Evolutionary conservation across 345 rosid genomes (phyloP), one percentile per base, ranked within the genome.

Genomic region (Brassica napus): DNA sequence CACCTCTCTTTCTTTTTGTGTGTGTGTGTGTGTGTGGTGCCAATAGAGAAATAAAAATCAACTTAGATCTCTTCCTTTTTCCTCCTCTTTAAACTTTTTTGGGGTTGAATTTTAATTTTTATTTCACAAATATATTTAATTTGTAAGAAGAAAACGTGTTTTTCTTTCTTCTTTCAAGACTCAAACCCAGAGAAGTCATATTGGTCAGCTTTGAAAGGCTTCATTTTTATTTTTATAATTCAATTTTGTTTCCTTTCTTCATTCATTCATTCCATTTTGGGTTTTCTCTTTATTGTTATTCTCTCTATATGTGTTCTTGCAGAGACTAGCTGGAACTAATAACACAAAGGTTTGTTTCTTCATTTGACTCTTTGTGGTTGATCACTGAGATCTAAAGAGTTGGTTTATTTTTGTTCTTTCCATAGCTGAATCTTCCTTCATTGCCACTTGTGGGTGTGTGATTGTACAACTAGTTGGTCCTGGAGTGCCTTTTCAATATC

Each of bases 401-500:
- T 4, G 18, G 57, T n/a, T 49, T 39, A 39, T 39, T 9, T 1
- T 8, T 39, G 5, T 15, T 55, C 10, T 67, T 32, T 7, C 66
- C 66, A 12, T 76, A 78, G 76, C 1, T 62, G 67, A 62, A 62
- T 65, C 63, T 76, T 64, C 77, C 74, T 64, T 64, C n/a, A 47
- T 14, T 67, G 77, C 65, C 67, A 60, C 7, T 75, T 57, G 86
- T 37, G 89, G 97, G 80, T 74, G 77, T 35, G 39, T 78, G 80
- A 85, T 52, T 88, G 85, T 81, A 60, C 78, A 84, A 42, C 80
- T n/a, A 81, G 97, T 87, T 86, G 98, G 89, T 85, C 96, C 96
- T 95, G 93, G 99, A 95, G 85, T 95, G 99, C 96, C 66, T 95
- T 79, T 76, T 93, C 70, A 84, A 79, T 81, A 91, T 95, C 54